Base-by-base conservation (phyloP, 345 rosid genomes). In the Theobroma cacao region DNA sequence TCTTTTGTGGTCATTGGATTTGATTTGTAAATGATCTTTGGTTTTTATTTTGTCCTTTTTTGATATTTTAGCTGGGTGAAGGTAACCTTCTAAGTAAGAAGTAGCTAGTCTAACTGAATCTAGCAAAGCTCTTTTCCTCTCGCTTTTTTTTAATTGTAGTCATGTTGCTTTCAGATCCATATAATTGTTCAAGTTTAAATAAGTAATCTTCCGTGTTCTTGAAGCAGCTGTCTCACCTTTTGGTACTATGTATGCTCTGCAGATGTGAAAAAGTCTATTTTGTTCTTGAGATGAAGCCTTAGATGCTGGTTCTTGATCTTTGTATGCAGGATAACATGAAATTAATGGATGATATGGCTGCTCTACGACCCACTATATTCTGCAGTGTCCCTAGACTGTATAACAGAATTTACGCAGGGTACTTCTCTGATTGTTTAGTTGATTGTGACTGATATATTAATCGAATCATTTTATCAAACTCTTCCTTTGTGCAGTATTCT, bases 381-480 rank as follows among this genome's bases (percentile, higher is more conserved):
- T 83, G 91, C 90, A 94, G 99, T 62, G 98, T 96, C 79, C 99
- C 99, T 86, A 96, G 99, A 78, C 83, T 94, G 76, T 94, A 89
- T 80, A 94, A 94, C 77, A 92, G 98, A 88, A 92, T 96, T 84
- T 96, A 96, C 82, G 89, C 81, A 52, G 93, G 99, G 99, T 74
- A 78, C 77, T 78, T 36, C 71, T 82, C 31, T 78, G 72, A 28
- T 79, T 28, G 28, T 56, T 40, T 28, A 76, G 52, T 77, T 69
- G 78, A 18, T 82, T 75, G 66, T 61, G 48, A 20, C 33, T 68
- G 40, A 45, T 82, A 12, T 60, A 34, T 79, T 68, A 45, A 31
- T 60, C 18, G 33, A 71, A 60, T 72, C 66, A 78, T 66, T 78
- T 62, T 40, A 72, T 73, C 9, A 74, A 48, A 7, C 50, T 26